A percentile compares a stretch with the other conserved stretches of the same genome.
These are phyloP conservation scores for Colletotrichum godetiae DNA, from an alignment of 2,329 filamentous ascomycete species.

Conservation along the genomic window DNA sequence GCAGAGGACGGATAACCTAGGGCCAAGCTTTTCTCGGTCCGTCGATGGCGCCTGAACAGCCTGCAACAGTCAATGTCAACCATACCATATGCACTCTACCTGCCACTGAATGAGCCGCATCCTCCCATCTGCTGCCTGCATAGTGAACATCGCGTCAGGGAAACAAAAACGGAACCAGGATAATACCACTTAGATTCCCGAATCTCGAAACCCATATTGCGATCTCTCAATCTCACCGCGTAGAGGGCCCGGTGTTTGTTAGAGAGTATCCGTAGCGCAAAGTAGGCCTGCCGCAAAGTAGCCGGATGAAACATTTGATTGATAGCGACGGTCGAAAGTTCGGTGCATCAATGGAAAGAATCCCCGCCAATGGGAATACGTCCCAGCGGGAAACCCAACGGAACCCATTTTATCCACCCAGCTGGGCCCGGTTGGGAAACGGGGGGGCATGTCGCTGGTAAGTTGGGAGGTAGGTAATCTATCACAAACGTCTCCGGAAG, in stretches of 20 bases:
- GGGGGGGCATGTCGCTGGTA: no score
- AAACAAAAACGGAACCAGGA: no score
- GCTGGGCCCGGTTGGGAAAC: no score
- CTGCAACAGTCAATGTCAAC: not conserved
- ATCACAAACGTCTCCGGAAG: not conserved
- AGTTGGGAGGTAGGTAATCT: not conserved
- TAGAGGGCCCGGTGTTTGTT: no score
- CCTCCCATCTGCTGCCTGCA: not conserved
- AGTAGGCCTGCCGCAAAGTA: no score
- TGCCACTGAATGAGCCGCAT: not conserved
- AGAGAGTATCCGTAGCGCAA: no score
- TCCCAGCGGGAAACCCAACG: not conserved
- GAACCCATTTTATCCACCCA: not conserved
- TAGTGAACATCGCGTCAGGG: no score
- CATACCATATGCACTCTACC: not conserved
- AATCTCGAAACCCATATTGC: no score
- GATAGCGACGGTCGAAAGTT: not conserved
- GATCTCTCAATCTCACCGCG: no score
- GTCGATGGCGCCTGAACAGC: not conserved
- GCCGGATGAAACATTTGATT: not conserved
- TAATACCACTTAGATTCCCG: no score
- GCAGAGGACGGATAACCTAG: not conserved
- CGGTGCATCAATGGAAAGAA: not conserved
- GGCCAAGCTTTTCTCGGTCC: not conserved
- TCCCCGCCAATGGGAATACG: not conserved